phyloP scores from a whole-genome alignment of 345 rosid genomes.

The Salix udensis region DNA sequence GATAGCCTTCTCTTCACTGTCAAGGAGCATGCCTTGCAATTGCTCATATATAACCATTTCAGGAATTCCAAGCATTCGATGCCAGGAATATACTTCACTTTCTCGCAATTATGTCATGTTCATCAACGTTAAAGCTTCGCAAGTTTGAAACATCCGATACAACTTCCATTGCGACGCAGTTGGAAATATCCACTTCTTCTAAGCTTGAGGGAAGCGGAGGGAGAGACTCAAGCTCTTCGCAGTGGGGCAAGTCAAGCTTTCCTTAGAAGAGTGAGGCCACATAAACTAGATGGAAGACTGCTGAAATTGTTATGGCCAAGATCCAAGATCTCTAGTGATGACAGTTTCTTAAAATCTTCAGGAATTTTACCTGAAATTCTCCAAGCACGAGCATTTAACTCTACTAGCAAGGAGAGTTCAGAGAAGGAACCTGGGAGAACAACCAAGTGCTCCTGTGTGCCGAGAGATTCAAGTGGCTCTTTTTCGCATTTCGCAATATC shows the following conservation, averaged over 20 bases:
- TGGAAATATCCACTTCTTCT: conserved; percentile 25
- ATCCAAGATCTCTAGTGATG: conserved; percentile 30
- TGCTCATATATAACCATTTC: conserved; percentile 36
- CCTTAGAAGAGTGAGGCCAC: conserved; percentile 38
- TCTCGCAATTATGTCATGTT: conserved; percentile 44
- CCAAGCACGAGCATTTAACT: conserved; percentile 47
- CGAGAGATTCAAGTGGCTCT: conserved; percentile 6
- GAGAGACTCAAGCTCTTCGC: conserved; percentile 36
- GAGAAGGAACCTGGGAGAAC: conserved; percentile 38
- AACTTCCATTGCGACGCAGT: conserved; percentile 38
- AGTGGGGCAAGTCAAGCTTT: conserved; percentile 28
- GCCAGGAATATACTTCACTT: conserved; percentile 42
- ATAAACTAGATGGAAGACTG: conserved; percentile 48
- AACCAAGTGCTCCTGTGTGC: background rate
- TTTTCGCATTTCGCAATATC: conserved; percentile 40
- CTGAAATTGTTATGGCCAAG: conserved; percentile 37
- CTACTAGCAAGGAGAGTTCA: conserved; percentile 32
- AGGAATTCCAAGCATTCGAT: conserved; percentile 39
- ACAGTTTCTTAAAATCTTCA: conserved; percentile 46
- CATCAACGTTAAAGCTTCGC: conserved; percentile 15
- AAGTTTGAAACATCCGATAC: conserved; percentile 36
- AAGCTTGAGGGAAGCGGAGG: conserved; percentile 51
- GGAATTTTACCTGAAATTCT: conserved; percentile 40
- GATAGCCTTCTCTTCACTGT: conserved; percentile 37
- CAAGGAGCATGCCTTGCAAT: conserved; percentile 32